Evolutionary conservation across 73 alveolate species (phyloP).

Genomic region (Breviolum minutum): DNA sequence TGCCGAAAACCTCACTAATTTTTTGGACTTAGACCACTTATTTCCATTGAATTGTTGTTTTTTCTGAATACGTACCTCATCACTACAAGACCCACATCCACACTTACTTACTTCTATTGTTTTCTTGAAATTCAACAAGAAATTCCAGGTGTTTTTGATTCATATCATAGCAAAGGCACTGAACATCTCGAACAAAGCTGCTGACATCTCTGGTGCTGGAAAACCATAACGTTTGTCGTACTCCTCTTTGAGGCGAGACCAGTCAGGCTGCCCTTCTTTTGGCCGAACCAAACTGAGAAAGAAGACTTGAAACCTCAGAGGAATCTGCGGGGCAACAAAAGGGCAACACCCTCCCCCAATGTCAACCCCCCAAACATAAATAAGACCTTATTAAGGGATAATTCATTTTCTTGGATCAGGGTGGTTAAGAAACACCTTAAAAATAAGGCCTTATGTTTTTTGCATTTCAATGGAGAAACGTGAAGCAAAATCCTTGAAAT

Average conservation of each 20-base stretch:
- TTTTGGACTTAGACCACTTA: not conserved
- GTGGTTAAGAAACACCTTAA: too few species aligned
- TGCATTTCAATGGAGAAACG: not conserved
- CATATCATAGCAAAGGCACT: not conserved
- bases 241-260: slow-evolving; percentile 36
- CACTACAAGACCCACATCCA: too few species aligned
- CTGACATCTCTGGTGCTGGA: slow-evolving; percentile 56
- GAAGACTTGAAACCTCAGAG: slow-evolving; percentile 12
- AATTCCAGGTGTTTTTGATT: too few species aligned
- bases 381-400: too few species aligned
- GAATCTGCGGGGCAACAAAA: not conserved
- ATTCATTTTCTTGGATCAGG: too few species aligned
- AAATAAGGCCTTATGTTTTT: not conserved
- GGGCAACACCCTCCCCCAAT: not conserved
- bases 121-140: too few species aligned
- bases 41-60: not conserved
- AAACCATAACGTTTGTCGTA: slow-evolving; percentile 64
- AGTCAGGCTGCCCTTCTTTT: slow-evolving; percentile 9
- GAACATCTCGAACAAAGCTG: slow-evolving; percentile 51
- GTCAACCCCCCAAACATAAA: too few species aligned
- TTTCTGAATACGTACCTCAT: too few species aligned
- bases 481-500: too few species aligned
- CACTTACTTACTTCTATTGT: not conserved
- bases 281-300: slow-evolving; percentile 59
- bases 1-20: not conserved